Percentiles rank a stretch among this genome's conserved stretches.
These are phyloP conservation scores for Teunomyces atbi DNA, from an alignment of 805 yeast genomes.

Conservation along the genomic window DNA sequence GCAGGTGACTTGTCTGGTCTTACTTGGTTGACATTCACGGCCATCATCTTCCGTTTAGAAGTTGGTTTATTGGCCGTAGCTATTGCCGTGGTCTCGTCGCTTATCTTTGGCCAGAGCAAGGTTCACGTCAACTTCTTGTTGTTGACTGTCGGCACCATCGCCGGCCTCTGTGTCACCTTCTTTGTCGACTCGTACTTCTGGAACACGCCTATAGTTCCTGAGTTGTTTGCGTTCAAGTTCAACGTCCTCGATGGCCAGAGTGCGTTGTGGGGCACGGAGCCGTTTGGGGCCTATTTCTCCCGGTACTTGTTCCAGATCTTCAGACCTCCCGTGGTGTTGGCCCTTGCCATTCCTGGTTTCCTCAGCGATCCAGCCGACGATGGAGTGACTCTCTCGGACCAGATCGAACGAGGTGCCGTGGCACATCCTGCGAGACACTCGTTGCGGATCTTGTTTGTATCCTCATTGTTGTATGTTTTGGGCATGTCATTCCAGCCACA, in stretches of 20 bases:
- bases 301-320: constrained; percentile 41
- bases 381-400: constrained; percentile 34
- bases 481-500: constrained; percentile 81
- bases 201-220: constrained; percentile 65
- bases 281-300: constrained; percentile 64
- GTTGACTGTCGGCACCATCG: constrained; percentile 48
- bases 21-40: constrained; percentile 55
- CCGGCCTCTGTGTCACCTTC: constrained; percentile 50
- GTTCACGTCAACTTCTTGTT: constrained; percentile 35
- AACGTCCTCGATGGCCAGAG: constrained; percentile 78
- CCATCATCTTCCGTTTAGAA: constrained; percentile 73
- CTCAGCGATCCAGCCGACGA: constrained; percentile 45
- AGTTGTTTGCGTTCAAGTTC: constrained; percentile 65
- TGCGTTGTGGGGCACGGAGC: constrained; percentile 81
- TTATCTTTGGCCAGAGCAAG: constrained; percentile 47
- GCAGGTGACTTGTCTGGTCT: constrained; percentile 49
- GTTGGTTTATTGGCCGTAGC: constrained; percentile 52
- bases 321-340: constrained; percentile 46
- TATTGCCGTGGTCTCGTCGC: constrained; percentile 45
- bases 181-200: constrained; percentile 76
- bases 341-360: constrained; percentile 33
- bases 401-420: constrained; percentile 6
- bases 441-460: constrained; percentile 45
- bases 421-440: constrained; percentile 32
- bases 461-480: constrained; percentile 55